phyloP scores from a whole-genome alignment of 305 asterid genomes.

The Lippia alba region DNA sequence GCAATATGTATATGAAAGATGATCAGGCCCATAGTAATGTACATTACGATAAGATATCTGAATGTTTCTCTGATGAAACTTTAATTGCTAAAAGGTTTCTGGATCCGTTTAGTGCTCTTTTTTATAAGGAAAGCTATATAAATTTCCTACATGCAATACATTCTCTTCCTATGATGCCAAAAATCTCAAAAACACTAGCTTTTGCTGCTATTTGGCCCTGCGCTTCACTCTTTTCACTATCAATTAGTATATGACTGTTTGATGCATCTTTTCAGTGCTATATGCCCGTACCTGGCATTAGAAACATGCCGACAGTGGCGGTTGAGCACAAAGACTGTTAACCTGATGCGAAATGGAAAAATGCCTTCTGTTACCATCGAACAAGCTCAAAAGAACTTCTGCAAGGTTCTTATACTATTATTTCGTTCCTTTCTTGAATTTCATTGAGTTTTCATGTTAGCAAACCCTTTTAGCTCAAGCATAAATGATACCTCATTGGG shows the following conservation, averaged over 20 bases:
- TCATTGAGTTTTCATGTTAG: conserved; percentile 9
- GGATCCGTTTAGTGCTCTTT: no score
- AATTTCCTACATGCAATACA: background rate
- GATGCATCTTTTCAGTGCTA: conserved; percentile 63
- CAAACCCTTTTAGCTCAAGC: background rate
- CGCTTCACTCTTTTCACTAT: conserved; percentile 15
- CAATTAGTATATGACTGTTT: conserved; percentile 11
- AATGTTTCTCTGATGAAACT: no score
- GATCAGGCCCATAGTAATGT: background rate
- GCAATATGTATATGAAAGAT: background rate
- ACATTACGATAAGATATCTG: background rate
- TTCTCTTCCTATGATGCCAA: background rate
- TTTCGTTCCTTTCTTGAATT: background rate
- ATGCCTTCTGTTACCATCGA: conserved; percentile 98
- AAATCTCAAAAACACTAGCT: background rate
- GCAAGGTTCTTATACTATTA: conserved; percentile 64
- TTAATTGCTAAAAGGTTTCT: no score
- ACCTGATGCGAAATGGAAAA: conserved; percentile 97
- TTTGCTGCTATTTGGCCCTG: background rate
- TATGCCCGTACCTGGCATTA: conserved; percentile 97
- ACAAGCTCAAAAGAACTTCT: conserved; percentile 94
- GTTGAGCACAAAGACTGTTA: conserved; percentile 94
- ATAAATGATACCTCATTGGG: background rate
- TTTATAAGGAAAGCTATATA: no score
- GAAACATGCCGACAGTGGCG: conserved; percentile 99